A percentile compares a stretch with the other conserved stretches of the same genome.
phyloP scores from a whole-genome alignment of 176 grass and related monocot species.

The Chrysopogon serrulatus region DNA sequence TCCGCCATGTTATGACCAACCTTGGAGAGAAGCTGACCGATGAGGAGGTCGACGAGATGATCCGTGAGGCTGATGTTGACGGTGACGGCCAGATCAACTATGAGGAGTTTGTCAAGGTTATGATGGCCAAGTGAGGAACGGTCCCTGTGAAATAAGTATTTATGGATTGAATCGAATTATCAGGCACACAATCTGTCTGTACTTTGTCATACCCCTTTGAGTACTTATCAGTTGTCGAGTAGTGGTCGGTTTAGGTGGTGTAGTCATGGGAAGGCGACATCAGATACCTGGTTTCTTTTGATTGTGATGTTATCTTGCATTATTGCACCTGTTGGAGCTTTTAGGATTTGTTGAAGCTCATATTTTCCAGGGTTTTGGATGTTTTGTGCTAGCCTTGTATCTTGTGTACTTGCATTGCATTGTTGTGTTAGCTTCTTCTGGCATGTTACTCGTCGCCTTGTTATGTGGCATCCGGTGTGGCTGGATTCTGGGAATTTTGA shows the following conservation, averaged over 20 bases:
- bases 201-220: constrained; percentile 25
- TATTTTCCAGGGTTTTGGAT: constrained; percentile 1
- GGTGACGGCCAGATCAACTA: constrained; percentile 81
- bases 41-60: constrained; percentile 70
- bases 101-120: constrained; percentile 66
- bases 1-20: constrained; percentile 82
- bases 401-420: background rate
- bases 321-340: constrained; percentile 20
- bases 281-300: constrained; percentile 38
- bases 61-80: constrained; percentile 61
- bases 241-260: constrained; percentile 40
- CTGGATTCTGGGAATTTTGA: background rate
- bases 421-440: background rate
- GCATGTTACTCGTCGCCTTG: background rate
- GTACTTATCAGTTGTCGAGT: constrained; percentile 14
- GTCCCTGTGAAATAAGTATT: constrained; percentile 31
- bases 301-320: constrained; percentile 36
- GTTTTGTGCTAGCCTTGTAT: background rate
- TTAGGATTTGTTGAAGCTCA: constrained; percentile 29
- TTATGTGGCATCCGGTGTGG: too few species aligned
- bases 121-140: constrained; percentile 74
- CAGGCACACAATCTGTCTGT: constrained; percentile 30
- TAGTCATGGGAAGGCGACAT: constrained; percentile 34
- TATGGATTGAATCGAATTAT: constrained; percentile 7
- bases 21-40: constrained; percentile 68